These are phyloP conservation scores for Leptographium wingfieldii DNA, from an alignment of 2,329 filamentous ascomycete species.

Conservation along the genomic window DNA sequence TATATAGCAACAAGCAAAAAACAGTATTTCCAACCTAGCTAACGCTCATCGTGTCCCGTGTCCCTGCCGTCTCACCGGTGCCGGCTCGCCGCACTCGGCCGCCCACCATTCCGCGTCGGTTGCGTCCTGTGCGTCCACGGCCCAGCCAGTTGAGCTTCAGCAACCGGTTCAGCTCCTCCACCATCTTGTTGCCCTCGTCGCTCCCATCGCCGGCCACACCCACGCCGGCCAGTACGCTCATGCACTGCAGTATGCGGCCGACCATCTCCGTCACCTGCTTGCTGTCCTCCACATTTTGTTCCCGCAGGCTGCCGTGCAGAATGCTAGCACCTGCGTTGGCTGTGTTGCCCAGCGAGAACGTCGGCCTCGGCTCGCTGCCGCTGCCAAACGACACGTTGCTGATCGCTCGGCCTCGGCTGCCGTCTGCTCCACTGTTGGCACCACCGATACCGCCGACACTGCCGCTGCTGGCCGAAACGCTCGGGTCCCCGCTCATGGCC, in stretches of 20 bases:
- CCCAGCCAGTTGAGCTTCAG: slow-evolving; percentile 97
- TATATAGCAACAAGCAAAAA: too few relatives aligned
- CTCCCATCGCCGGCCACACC: slow-evolving; percentile 37
- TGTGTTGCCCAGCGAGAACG: not conserved
- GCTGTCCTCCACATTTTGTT: slow-evolving; percentile 53
- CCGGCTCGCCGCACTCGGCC: slow-evolving; percentile 36
- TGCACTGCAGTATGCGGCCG: slow-evolving; percentile 89
- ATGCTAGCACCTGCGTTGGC: slow-evolving; percentile 7
- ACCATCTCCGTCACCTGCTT: slow-evolving; percentile 87
- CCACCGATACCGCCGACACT: too few relatives aligned
- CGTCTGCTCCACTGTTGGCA: slow-evolving; percentile 24
- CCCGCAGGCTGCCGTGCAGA: slow-evolving; percentile 28
- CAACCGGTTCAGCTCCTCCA: slow-evolving; percentile 73
- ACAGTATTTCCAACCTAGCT: too few relatives aligned
- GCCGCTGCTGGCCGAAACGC: slow-evolving; percentile 43
- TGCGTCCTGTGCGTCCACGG: slow-evolving; percentile 74
- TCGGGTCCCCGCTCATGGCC: slow-evolving; percentile 61
- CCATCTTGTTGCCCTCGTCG: slow-evolving; percentile 63
- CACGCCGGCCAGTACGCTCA: slow-evolving; percentile 69
- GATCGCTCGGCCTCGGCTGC: slow-evolving; percentile 63
- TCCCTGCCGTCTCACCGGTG: slow-evolving; percentile 12
- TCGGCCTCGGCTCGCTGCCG: slow-evolving; percentile 30
- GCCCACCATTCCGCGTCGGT: slow-evolving; percentile 81
- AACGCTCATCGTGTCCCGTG: not conserved
- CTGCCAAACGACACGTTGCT: slow-evolving; percentile 66